phyloP scores from a whole-genome alignment of 2,329 filamentous ascomycete species.

The Penicillium italicum region DNA sequence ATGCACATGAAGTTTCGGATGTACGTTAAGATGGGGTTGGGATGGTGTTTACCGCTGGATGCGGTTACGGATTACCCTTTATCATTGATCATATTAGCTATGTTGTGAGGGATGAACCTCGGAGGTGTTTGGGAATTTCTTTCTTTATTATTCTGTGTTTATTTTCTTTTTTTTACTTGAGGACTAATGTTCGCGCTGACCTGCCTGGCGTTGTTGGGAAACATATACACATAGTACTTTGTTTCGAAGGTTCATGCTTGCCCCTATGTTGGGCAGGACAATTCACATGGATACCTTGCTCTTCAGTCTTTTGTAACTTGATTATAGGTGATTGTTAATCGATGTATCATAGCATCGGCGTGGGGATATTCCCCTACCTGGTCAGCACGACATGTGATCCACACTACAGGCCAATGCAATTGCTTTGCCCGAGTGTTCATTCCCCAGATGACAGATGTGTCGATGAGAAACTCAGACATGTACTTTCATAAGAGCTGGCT shows the following conservation, averaged over 20 bases:
- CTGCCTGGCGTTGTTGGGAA: background rate
- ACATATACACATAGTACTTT: background rate
- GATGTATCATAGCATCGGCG: background rate
- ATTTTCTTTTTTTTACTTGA: background rate
- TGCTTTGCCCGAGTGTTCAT: background rate
- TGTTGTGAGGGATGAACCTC: background rate
- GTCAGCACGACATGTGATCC: background rate
- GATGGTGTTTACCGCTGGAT: background rate
- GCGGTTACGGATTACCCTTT: conserved; percentile 2
- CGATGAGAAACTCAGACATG: conserved; percentile 39
- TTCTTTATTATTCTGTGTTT: background rate
- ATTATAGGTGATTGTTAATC: background rate
- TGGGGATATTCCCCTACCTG: background rate
- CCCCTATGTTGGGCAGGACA: background rate
- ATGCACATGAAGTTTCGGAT: conserved; percentile 2
- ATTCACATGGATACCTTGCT: background rate
- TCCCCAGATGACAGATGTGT: background rate
- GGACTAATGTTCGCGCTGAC: background rate
- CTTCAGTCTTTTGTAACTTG: background rate
- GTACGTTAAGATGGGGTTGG: conserved; percentile 9
- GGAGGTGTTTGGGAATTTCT: conserved; percentile 1
- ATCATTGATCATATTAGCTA: conserved; percentile 8
- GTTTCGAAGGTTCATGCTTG: background rate
- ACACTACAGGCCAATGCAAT: background rate
- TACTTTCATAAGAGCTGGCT: conserved; percentile 35